Base-by-base conservation (phyloP, 2,329 filamentous ascomycete species). In the Akanthomyces dipterigenus region DNA sequence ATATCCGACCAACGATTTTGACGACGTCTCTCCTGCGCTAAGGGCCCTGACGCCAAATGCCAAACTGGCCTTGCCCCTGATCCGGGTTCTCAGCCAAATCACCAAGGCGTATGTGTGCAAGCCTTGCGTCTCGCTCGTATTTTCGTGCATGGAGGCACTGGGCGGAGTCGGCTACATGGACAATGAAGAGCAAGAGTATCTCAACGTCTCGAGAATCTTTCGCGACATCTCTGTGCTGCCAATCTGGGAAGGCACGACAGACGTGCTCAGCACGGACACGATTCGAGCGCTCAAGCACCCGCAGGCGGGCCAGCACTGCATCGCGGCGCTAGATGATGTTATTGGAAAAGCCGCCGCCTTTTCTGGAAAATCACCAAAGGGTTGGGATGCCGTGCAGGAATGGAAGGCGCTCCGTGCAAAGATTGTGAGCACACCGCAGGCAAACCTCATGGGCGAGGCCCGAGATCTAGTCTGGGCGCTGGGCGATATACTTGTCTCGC, bases 231-330 rank as follows among this genome's bases (percentile, higher is more conserved):
- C 74, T 8, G 88, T 90, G 3, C 74, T 84, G 55, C 80, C 82
- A 16, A 90, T 91, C 54, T 89, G 87, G 86, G 87, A 89, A 71
- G 87, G 88, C 1, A 91, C 88, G 0, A 89, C 87, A 0, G 87
- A 90, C 67, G 86, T 91, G 6, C 77, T 91, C 60, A 83, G 84
- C 5, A 77, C 76, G 1, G 81, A 82, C 63, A 75, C 80, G 18
- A 63, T 82, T 16, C 70, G 79, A 22, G 77, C 78, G 0, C 62
- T 83, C 46, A 81, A 80, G 63, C 78, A 82, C 38, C 70, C 76
- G 0, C 70, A 70, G 26, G 69, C 63, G 1, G 79, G 75, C 4
- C 67, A 60, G 12, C 72, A 70, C 11, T 73, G 71, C 38, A 63
- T 80, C 3, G 70, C 74, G n/a, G 79, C 78, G 1, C 66, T 84